phyloP scores from a whole-genome alignment of 2,329 filamentous ascomycete genomes.

The Madurella mycetomatis region DNA sequence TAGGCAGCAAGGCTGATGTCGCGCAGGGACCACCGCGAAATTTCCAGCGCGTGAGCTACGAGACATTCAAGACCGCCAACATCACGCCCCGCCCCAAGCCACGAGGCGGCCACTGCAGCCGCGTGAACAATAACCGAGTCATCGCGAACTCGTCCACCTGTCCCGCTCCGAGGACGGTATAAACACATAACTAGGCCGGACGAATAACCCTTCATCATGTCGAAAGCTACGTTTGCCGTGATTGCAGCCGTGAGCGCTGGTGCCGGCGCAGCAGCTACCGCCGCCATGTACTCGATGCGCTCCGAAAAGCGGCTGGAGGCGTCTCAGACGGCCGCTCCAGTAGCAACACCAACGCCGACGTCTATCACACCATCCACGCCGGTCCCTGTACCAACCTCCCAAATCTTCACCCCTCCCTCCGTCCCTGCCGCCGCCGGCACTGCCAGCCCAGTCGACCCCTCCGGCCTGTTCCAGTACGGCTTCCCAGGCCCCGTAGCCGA shows the following conservation, averaged over 20 bases:
- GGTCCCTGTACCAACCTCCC: conserved; percentile 19
- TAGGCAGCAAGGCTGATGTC: too few species aligned
- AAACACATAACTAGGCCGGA: neutral
- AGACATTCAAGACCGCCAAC: neutral
- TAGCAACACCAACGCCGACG: conserved; percentile 28
- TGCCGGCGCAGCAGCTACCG: conserved; percentile 69
- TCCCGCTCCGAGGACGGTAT: neutral
- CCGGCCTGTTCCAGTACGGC: conserved; percentile 77
- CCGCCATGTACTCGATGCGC: conserved; percentile 60
- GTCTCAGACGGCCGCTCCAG: conserved; percentile 57
- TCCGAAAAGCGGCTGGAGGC: conserved; percentile 42
- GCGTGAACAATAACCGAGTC: neutral
- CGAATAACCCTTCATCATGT: conserved; percentile 52
- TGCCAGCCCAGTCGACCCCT: conserved; percentile 55
- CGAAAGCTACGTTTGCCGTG: conserved; percentile 70
- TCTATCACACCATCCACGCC: conserved; percentile 28
- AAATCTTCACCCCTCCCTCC: conserved; percentile 30
- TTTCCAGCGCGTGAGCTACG: neutral
- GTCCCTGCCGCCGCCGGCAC: conserved; percentile 1
- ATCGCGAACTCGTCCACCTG: neutral
- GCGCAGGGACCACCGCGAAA: neutral
- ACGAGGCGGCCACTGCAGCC: neutral
- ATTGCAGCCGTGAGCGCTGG: conserved; percentile 73
- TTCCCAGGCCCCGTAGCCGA: conserved; percentile 90
- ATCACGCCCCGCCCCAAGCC: neutral